phyloP scores from a whole-genome alignment of 2,329 filamentous ascomycete species.

The Plenodomus tracheiphilus region DNA sequence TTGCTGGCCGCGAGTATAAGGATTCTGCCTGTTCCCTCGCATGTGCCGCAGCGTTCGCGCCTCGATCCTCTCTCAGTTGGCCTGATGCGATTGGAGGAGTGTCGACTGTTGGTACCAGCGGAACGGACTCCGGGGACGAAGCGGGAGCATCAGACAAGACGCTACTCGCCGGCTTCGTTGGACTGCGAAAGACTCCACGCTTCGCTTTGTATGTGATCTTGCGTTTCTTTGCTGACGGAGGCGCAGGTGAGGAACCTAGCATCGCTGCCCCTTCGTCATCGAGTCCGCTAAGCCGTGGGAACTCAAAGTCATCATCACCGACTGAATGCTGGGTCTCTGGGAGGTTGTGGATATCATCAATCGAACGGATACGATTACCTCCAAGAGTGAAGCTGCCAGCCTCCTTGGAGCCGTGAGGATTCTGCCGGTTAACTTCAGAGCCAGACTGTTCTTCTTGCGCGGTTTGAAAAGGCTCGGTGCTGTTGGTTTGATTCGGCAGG shows the following conservation, averaged over 20 bases:
- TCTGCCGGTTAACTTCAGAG: constrained; percentile 20
- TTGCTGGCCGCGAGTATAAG: constrained; percentile 22
- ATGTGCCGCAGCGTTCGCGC: constrained; percentile 34
- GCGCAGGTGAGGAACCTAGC: constrained; percentile 28
- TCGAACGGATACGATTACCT: constrained; percentile 24
- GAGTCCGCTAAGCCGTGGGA: constrained; percentile 38
- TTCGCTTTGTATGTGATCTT: constrained; percentile 31
- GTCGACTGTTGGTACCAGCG: constrained; percentile 1
- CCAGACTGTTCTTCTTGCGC: constrained; percentile 45
- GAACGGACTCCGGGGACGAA: constrained; percentile 1
- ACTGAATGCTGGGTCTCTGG: constrained; percentile 38
- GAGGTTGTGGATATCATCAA: constrained; percentile 42
- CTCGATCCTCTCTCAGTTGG: constrained; percentile 39
- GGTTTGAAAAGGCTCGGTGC: constrained; percentile 32
- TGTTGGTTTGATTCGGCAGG: constrained; percentile 17
- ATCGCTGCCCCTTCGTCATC: constrained; percentile 40
- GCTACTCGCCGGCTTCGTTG: constrained; percentile 15
- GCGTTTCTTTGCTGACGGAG: constrained; percentile 37
- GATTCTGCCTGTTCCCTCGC: constrained; percentile 20
- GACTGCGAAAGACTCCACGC: constrained; percentile 22
- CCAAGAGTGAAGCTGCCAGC: constrained; percentile 17
- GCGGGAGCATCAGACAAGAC: constrained; percentile 13
- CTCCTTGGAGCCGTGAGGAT: constrained; percentile 17
- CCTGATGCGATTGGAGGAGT: constrained; percentile 24
- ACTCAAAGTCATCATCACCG: constrained; percentile 37